A percentile compares a stretch with the other conserved stretches of the same genome.
Evolutionary conservation across 768 basidiomycete species (phyloP).

Genomic region (Hebeloma cylindrosporum): DNA sequence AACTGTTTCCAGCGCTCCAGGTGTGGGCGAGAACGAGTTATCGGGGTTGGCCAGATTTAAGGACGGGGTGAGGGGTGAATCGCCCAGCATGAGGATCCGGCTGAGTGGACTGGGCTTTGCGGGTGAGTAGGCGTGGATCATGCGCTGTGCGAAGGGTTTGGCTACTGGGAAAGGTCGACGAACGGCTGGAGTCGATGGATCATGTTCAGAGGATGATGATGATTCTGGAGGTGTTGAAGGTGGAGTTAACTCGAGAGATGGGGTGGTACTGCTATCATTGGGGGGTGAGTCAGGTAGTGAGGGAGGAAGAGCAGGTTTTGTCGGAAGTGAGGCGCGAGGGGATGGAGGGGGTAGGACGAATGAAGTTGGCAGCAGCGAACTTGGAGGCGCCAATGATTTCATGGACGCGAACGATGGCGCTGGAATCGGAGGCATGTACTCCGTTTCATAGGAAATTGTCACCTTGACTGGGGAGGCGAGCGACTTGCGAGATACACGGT

Average conservation of each 20-base stretch:
- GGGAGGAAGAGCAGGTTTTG: slow-evolving; percentile 41
- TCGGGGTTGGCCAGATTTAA: slow-evolving; percentile 29
- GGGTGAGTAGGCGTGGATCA: slow-evolving; percentile 83
- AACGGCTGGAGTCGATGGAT: slow-evolving; percentile 32
- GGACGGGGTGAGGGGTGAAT: slow-evolving; percentile 54
- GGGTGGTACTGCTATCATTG: slow-evolving; percentile 16
- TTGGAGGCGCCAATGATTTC: slow-evolving; percentile 35
- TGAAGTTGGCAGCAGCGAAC: slow-evolving; percentile 61
- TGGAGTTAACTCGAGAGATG: slow-evolving; percentile 8
- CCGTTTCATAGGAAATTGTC: slow-evolving; percentile 41
- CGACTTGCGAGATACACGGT: slow-evolving; percentile 47
- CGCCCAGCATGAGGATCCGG: slow-evolving; percentile 69
- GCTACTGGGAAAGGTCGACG: slow-evolving; percentile 65
- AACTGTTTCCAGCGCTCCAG: slow-evolving; percentile 30
- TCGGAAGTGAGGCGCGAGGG: slow-evolving; percentile 63
- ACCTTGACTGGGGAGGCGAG: slow-evolving; percentile 35
- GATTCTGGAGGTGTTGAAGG: slow-evolving; percentile 15
- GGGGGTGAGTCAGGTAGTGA: slow-evolving; percentile 16
- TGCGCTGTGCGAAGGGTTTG: slow-evolving; percentile 65
- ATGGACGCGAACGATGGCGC: slow-evolving; percentile 34
- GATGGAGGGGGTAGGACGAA: slow-evolving; percentile 82
- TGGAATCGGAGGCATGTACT: slow-evolving; percentile 37
- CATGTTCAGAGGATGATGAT: slow-evolving; percentile 21
- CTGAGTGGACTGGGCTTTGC: slow-evolving; percentile 79
- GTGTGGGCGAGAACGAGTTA: slow-evolving; percentile 20